phyloP scores from a whole-genome alignment of 352 stramenopile species.

The Elongisporangium anandrum region DNA sequence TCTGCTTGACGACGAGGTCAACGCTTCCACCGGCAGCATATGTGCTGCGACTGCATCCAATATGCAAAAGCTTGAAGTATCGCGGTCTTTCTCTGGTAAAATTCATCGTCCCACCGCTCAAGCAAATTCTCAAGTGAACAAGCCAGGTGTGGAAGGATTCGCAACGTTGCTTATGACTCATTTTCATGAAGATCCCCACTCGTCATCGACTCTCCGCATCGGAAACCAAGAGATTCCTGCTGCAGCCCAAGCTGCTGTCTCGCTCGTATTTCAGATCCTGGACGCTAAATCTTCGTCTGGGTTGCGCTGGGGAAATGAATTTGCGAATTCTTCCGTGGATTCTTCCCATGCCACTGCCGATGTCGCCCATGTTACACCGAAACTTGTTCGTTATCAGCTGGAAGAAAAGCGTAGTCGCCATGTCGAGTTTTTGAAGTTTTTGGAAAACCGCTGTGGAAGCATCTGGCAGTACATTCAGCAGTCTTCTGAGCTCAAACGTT shows the following conservation, averaged over 20 bases:
- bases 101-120: background rate
- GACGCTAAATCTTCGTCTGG: constrained; percentile 78
- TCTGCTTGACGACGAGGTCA: constrained; percentile 38
- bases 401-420: constrained; percentile 72
- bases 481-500: constrained; percentile 44
- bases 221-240: constrained; percentile 30
- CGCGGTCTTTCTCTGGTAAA: background rate
- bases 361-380: constrained; percentile 53
- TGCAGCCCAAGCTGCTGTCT: constrained; percentile 56
- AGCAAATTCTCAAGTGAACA: constrained; percentile 6
- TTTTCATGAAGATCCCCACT: constrained; percentile 50
- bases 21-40: constrained; percentile 27
- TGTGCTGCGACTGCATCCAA: constrained; percentile 63
- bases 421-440: constrained; percentile 55
- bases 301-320: constrained; percentile 63
- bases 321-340: constrained; percentile 6
- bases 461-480: constrained; percentile 60
- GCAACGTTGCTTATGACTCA: constrained; percentile 46
- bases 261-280: constrained; percentile 65
- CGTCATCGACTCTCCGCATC: constrained; percentile 36
- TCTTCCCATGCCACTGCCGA: constrained; percentile 10
- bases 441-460: constrained; percentile 50
- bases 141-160: constrained; percentile 53
- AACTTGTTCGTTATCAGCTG: constrained; percentile 82
- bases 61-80: constrained; percentile 51